A percentile compares a stretch with the other conserved stretches of the same genome.
phyloP scores from a whole-genome alignment of 2,329 filamentous ascomycete genomes.

The Cryphonectria radicalis region DNA sequence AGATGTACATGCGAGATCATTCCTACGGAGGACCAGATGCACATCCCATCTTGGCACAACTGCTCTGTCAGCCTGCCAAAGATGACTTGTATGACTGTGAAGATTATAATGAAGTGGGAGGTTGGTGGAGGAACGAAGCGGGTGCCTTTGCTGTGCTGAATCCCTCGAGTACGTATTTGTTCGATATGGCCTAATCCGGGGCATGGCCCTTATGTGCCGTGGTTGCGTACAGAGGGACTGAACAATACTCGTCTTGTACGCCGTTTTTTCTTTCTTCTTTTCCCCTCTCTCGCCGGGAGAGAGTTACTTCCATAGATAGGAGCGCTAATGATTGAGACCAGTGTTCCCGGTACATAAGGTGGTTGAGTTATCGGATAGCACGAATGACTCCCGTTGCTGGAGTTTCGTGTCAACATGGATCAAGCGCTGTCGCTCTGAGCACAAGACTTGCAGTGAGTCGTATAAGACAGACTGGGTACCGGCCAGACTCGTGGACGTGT shows the following conservation, averaged over 20 bases:
- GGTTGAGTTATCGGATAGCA: background rate
- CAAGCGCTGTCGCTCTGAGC: background rate
- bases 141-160: conserved; percentile 10
- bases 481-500: conserved; percentile 33
- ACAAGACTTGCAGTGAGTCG: background rate
- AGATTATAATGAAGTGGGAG: conserved; percentile 7
- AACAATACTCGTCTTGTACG: background rate
- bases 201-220: background rate
- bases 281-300: too few relatives aligned
- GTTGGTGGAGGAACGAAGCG: background rate
- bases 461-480: conserved; percentile 24
- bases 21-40: background rate
- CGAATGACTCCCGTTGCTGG: conserved; percentile 10
- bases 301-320: background rate
- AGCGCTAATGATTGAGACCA: background rate
- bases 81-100: conserved; percentile 22
- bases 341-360: background rate
- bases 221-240: background rate
- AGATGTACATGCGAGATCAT: background rate
- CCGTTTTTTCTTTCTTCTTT: too few relatives aligned
- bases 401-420: conserved; percentile 11
- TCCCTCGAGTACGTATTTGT: background rate
- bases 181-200: background rate
- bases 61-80: background rate
- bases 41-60: background rate